Evolutionary conservation across 179 eudicot genomes (phyloP).

Genomic region (Actinidia chinensis): DNA sequence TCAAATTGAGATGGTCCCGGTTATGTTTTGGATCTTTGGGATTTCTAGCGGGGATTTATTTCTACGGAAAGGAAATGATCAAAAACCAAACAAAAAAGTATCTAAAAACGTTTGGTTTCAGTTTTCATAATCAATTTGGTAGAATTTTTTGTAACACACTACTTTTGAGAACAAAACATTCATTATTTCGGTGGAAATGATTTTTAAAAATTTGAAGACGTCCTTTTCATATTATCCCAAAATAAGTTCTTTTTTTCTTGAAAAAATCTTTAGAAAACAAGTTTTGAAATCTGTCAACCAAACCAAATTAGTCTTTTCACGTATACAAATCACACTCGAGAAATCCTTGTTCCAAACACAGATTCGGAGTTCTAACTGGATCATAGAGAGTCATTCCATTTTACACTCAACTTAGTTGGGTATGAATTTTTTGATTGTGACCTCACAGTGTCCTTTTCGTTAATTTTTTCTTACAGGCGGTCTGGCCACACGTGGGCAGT

Average conservation of each 20-base stretch:
- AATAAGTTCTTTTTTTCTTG: not conserved
- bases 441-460: not conserved
- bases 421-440: not conserved
- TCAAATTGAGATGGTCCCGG: not conserved
- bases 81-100: no score
- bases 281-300: no score
- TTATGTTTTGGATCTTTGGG: not conserved
- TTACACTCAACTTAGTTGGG: not conserved
- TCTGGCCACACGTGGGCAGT: slow-evolving; percentile 99
- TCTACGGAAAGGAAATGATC: no score
- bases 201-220: no score
- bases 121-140: no score
- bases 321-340: not conserved
- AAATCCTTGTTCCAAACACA: not conserved
- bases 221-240: no score
- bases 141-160: no score
- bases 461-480: slow-evolving; percentile 56
- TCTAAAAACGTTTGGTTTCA: no score
- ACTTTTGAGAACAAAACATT: no score
- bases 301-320: not conserved
- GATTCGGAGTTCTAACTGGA: not conserved
- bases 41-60: not conserved
- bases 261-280: no score
- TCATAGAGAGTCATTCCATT: not conserved
- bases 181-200: no score